Evolutionary conservation across 352 stramenopile genomes (phyloP).

Genomic region (Phytophthora sansomeana): DNA sequence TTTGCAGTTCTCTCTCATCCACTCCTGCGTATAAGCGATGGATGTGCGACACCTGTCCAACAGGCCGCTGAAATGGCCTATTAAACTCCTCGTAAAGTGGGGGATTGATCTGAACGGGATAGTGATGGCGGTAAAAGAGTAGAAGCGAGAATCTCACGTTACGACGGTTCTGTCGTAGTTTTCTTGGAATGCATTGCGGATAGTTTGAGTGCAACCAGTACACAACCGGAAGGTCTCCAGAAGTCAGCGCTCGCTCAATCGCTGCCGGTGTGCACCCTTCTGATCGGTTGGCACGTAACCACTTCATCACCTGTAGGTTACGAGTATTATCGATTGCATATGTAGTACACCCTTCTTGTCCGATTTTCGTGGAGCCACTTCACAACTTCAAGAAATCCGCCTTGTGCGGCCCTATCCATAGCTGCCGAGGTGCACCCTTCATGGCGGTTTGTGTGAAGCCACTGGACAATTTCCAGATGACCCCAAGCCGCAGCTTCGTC

Average conservation of each 20-base stretch:
- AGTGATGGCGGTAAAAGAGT: too few relatives aligned
- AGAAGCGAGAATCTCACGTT: too few relatives aligned
- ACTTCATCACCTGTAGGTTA: constrained; percentile 7
- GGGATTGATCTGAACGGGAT: too few relatives aligned
- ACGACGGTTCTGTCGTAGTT: too few relatives aligned
- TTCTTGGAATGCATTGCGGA: background rate
- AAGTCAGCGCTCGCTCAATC: background rate
- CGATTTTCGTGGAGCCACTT: constrained; percentile 4
- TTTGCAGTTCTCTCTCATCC: too few relatives aligned
- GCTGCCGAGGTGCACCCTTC: constrained; percentile 21
- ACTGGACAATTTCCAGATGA: constrained; percentile 13
- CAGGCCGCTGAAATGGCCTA: too few relatives aligned
- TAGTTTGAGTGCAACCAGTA: too few relatives aligned
- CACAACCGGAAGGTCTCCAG: too few relatives aligned
- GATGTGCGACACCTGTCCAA: too few relatives aligned
- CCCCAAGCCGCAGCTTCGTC: background rate
- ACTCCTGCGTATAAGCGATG: too few relatives aligned
- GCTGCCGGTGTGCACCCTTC: constrained; percentile 4
- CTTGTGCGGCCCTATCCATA: constrained; percentile 13
- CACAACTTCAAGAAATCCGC: constrained; percentile 2
- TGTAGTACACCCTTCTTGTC: background rate
- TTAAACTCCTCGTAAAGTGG: too few relatives aligned
- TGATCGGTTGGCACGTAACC: constrained; percentile 3
- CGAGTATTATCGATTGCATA: constrained; percentile 13
- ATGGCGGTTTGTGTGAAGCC: constrained; percentile 9